Percentiles rank a stretch among this genome's conserved stretches.
phyloP scores from a whole-genome alignment of 371 early-diverging fungal species.

The Actinomortierella wolfii region DNA sequence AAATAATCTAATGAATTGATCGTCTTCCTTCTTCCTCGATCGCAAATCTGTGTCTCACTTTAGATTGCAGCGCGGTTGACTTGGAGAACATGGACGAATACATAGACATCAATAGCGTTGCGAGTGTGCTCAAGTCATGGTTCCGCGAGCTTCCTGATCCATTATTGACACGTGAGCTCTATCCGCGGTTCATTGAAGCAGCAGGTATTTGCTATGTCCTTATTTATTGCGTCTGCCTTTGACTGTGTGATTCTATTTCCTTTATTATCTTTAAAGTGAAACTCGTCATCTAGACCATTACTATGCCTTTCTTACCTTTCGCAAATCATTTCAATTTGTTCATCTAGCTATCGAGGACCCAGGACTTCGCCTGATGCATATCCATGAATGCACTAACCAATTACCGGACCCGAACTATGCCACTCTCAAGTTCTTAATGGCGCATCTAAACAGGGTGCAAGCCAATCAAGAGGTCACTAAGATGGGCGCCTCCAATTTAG shows the following conservation, averaged over 20 bases:
- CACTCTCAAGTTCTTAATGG: constrained; percentile 73
- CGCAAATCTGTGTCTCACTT: background rate
- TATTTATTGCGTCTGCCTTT: background rate
- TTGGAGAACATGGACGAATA: constrained; percentile 55
- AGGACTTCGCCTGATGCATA: constrained; percentile 57
- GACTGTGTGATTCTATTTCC: constrained; percentile 2
- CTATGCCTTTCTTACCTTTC: background rate
- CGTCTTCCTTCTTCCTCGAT: no score
- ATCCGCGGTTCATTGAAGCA: constrained; percentile 70
- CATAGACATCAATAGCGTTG: constrained; percentile 75
- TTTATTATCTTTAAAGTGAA: constrained; percentile 5
- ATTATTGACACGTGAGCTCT: constrained; percentile 68
- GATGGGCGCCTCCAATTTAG: constrained; percentile 85
- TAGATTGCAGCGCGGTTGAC: constrained; percentile 68
- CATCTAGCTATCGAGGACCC: constrained; percentile 63
- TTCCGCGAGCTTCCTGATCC: constrained; percentile 91
- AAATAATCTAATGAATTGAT: background rate
- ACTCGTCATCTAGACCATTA: background rate
- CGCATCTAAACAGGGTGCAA: constrained; percentile 81
- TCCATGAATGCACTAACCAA: constrained; percentile 70
- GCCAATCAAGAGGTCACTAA: constrained; percentile 77
- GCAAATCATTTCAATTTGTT: background rate
- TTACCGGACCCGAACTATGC: constrained; percentile 80
- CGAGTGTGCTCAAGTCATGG: constrained; percentile 88
- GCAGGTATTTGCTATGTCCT: constrained; percentile 63